These are phyloP conservation scores for Lipomyces yamanashiensis DNA, from an alignment of 805 yeast genomes.

Conservation along the genomic window DNA sequence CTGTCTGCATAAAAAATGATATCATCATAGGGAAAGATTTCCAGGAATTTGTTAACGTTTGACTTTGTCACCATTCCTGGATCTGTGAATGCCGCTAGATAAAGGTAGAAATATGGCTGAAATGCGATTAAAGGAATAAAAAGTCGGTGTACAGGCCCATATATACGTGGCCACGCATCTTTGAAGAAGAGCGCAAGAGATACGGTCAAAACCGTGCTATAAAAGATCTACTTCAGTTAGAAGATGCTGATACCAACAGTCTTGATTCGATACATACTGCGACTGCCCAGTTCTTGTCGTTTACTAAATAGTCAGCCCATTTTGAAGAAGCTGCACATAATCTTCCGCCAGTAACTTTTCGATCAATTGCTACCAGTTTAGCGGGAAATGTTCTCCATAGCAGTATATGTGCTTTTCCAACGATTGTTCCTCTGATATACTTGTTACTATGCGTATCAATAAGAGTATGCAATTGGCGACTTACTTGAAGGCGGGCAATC, in stretches of 20 bases:
- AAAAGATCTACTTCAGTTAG: slow-evolving; percentile 20
- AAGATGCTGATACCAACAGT: too few relatives aligned
- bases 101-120: slow-evolving; percentile 40
- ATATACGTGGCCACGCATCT: slow-evolving; percentile 29
- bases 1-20: slow-evolving; percentile 57
- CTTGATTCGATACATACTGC: slow-evolving; percentile 14
- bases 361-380: slow-evolving; percentile 27
- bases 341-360: slow-evolving; percentile 31
- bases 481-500: slow-evolving; percentile 44
- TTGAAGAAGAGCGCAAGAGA: slow-evolving; percentile 32
- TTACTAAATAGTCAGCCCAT: slow-evolving; percentile 28
- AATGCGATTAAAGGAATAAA: slow-evolving; percentile 36
- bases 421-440: slow-evolving; percentile 35
- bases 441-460: not conserved
- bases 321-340: slow-evolving; percentile 3
- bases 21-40: slow-evolving; percentile 51
- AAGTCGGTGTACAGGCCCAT: slow-evolving; percentile 26
- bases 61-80: slow-evolving; percentile 46
- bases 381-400: slow-evolving; percentile 36
- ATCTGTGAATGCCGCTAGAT: slow-evolving; percentile 44
- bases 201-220: slow-evolving; percentile 25
- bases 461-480: slow-evolving; percentile 4
- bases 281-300: slow-evolving; percentile 40
- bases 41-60: slow-evolving; percentile 40
- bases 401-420: slow-evolving; percentile 36